Evolutionary conservation across 257 asterid genomes (phyloP).

Genomic region (Solanum ossicruentum): DNA sequence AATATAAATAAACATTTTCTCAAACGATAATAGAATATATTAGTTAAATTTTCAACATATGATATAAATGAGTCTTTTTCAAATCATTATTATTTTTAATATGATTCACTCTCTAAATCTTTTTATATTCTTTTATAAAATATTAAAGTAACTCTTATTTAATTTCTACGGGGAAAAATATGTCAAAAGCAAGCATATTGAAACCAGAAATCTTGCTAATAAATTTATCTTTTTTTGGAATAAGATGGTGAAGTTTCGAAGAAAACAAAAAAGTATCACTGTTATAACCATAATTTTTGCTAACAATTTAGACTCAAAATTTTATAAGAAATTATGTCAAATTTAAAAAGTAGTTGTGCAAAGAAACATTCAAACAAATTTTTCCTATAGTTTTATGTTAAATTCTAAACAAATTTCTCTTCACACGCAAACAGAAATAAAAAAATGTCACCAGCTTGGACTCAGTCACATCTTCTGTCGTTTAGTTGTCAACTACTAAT

Average conservation of each 20-base stretch:
- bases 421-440: background rate
- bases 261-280: background rate
- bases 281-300: conserved; percentile 5
- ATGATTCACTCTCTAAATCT: too few relatives aligned
- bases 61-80: too few relatives aligned
- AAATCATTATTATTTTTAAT: too few relatives aligned
- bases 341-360: background rate
- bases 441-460: background rate
- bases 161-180: too few relatives aligned
- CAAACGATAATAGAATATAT: too few relatives aligned
- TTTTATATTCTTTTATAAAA: too few relatives aligned
- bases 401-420: background rate
- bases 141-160: too few relatives aligned
- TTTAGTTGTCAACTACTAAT: background rate
- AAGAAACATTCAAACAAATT: background rate
- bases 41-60: too few relatives aligned
- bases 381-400: background rate
- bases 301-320: background rate
- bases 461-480: background rate
- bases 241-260: background rate
- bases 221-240: too few relatives aligned
- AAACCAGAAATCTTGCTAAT: too few relatives aligned
- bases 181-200: too few relatives aligned
- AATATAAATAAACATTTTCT: too few relatives aligned
- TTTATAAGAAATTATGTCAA: background rate